Percentiles rank a stretch among this genome's conserved stretches.
Evolutionary conservation across 139 green algal species (phyloP).

Genomic region (Tetradesmus lagerheimii): DNA sequence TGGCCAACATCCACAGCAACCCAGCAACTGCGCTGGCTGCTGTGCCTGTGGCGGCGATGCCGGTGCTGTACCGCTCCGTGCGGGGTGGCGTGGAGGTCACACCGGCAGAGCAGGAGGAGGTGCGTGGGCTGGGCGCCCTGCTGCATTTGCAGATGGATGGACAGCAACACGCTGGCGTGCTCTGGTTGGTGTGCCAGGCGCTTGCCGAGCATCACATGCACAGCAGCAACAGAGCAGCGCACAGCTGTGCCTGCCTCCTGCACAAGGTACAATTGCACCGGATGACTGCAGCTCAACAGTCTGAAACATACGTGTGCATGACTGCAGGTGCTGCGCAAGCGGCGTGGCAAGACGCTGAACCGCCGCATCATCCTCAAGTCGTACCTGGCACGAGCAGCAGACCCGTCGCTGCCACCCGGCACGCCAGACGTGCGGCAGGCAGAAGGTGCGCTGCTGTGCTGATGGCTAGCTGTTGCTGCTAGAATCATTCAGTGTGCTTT

Average conservation of each 20-base stretch:
- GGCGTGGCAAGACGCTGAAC: conserved; percentile 79
- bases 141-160: background rate
- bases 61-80: conserved; percentile 45
- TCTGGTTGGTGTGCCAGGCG: no score
- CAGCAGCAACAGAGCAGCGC: background rate
- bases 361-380: conserved; percentile 92
- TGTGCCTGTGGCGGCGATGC: conserved; percentile 66
- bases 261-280: no score
- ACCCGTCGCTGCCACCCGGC: conserved; percentile 46
- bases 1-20: conserved; percentile 80
- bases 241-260: background rate
- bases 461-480: background rate
- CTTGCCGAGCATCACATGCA: no score
- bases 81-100: conserved; percentile 46
- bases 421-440: conserved; percentile 66
- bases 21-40: conserved; percentile 82
- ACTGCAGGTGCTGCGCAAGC: conserved; percentile 73
- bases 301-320: background rate
- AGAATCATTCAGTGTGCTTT: no score
- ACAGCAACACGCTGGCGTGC: background rate
- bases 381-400: conserved; percentile 54
- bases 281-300: no score
- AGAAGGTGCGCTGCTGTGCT: conserved; percentile 13
- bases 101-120: conserved; percentile 47
- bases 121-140: background rate